Base-by-base conservation (phyloP, 2,329 filamentous ascomycete genomes). In the Stylonectria norvegica region DNA sequence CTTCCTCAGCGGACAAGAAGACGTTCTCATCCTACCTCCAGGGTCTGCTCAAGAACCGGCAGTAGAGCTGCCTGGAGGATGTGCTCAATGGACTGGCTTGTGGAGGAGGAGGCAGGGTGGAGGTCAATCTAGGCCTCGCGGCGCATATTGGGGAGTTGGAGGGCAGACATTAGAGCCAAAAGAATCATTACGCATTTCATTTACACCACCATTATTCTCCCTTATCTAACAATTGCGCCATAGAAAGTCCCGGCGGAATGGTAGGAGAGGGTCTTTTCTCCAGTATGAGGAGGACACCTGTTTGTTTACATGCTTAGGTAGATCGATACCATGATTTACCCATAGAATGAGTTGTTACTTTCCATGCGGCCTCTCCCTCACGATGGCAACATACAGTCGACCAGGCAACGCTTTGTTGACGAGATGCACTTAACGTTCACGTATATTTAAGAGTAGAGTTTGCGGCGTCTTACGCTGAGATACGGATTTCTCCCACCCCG, bases 1-100 rank as follows among this genome's bases (percentile, higher is more conserved):
- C 76, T 2, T 79, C 75, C 15, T 72, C 73, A 9, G 69, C 68
- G 12, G 80, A 83, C 52, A 75, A 74, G 49, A 84, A 82, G 52
- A 68, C 69, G 0, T 79, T 87, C 43, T 73, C 81, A 14, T 71
- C 73, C 29, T 90, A 87, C 55, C 66, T 90, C 32, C 71, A 76
- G 49, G 69, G 67, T 9, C 69, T 85, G 29, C 55, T 81, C 38
- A 79, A 74, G 60, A 67, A 57, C 48, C 61, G 71, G 40, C 56
- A 60, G 45, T 62, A 58, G 43, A 42, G 16, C 5, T 17, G 33
- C 23, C 38, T 15, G 29, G 34, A 35, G 44, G 28, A 32, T 37
- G 36, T 33, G 6, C 14, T 11, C 17, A 22, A 40, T 38, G 15
- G 20, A 19, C 6, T 11, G 15, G 10, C 6, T 19, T 18, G 14